Conservation (phyloP, 1,284 basidiomycete genomes). For the Marasmius tenuissimus region DNA sequence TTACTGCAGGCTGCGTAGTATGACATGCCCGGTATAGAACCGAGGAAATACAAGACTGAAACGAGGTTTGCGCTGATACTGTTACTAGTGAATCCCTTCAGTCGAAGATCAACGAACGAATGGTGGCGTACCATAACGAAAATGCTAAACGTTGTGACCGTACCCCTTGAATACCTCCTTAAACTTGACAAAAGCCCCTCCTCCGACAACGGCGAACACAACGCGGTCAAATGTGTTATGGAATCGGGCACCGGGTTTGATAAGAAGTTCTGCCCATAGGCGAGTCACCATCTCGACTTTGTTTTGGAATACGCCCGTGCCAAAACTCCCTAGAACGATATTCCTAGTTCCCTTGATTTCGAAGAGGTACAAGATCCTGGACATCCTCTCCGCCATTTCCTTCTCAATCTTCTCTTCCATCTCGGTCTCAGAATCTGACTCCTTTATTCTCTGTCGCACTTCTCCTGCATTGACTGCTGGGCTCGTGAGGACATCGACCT, state of each 20-base stretch:
- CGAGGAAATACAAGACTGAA: not conserved
- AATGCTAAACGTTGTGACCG: not conserved
- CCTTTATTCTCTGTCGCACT: slow-evolving; percentile 35
- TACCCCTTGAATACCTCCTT: slow-evolving; percentile 33
- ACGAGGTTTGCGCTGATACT: not conserved
- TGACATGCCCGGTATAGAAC: too few species aligned
- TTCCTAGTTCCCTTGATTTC: slow-evolving; percentile 55
- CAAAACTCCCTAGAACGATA: slow-evolving; percentile 70
- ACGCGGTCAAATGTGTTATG: slow-evolving; percentile 56
- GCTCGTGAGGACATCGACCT: slow-evolving; percentile 62
- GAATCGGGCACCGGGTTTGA: slow-evolving; percentile 48
- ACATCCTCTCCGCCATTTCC: slow-evolving; percentile 70
- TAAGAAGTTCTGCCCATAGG: slow-evolving; percentile 61
- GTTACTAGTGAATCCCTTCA: not conserved
- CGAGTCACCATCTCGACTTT: slow-evolving; percentile 52
- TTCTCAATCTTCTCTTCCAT: slow-evolving; percentile 48
- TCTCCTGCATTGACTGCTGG: slow-evolving; percentile 70
- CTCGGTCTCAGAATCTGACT: not conserved
- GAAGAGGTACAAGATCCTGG: slow-evolving; percentile 60
- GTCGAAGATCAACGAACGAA: not conserved
- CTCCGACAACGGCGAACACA: slow-evolving; percentile 63
- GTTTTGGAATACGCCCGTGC: slow-evolving; percentile 72
- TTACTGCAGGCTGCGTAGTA: too few species aligned
- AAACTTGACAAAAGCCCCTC: slow-evolving; percentile 50
- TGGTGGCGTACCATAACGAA: not conserved